phyloP scores from a whole-genome alignment of 2,329 filamentous ascomycete species.

The Paraconiothyrium sp. region DNA sequence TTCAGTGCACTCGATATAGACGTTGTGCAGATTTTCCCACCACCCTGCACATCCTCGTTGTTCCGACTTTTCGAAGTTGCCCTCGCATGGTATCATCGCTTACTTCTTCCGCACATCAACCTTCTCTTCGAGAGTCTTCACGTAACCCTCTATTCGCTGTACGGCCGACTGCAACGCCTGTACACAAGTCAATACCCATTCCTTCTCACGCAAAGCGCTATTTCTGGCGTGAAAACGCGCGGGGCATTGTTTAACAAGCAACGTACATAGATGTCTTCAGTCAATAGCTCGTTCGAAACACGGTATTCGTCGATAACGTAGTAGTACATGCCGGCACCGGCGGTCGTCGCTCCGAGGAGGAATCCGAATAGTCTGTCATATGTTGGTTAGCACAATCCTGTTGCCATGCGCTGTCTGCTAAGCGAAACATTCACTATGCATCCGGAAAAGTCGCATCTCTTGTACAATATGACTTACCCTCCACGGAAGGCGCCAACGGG shows the following conservation, averaged over 20 bases:
- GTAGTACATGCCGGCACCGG: constrained; percentile 85
- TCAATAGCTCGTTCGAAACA: constrained; percentile 89
- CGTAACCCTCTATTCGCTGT: constrained; percentile 84
- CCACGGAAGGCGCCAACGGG: constrained; percentile 76
- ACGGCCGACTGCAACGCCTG: constrained; percentile 86
- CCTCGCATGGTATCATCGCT: constrained; percentile 5
- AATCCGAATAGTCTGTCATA: constrained; percentile 82
- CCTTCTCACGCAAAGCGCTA: neutral
- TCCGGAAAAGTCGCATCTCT: neutral
- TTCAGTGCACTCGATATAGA: neutral
- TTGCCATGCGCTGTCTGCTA: neutral
- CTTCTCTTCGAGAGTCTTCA: constrained; percentile 83
- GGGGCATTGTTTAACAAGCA: constrained; percentile 7
- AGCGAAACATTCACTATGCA: neutral
- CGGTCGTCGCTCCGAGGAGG: constrained; percentile 81
- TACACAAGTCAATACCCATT: constrained; percentile 24
- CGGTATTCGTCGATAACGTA: constrained; percentile 95
- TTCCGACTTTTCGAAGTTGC: neutral
- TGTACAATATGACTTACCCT: constrained; percentile 64
- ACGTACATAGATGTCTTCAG: constrained; percentile 95
- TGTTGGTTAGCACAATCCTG: neutral
- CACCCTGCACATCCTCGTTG: neutral
- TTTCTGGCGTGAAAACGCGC: neutral
- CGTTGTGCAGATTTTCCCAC: neutral
- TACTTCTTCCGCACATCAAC: constrained; percentile 61